Evolutionary conservation across 495 filamentous ascomycete genomes (phyloP).

Genomic region (Copromyces sp.): DNA sequence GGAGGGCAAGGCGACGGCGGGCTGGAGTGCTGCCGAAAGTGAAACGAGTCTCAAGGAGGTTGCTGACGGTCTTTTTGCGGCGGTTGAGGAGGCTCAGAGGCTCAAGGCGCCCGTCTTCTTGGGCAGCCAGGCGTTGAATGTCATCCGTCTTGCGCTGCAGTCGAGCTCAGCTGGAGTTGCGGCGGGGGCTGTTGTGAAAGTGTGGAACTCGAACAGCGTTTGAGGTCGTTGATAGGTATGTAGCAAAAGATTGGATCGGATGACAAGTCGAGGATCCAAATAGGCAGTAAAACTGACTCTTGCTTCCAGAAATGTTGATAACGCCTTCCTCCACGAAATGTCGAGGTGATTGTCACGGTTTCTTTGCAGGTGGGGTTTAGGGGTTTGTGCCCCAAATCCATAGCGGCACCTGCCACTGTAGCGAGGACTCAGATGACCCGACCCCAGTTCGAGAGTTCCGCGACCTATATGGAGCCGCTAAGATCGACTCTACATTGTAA

Average conservation of each 20-base stretch:
- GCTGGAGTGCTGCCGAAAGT: conserved; percentile 3
- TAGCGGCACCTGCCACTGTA: not conserved
- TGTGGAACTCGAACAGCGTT: conserved; percentile 18
- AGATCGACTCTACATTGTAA: too few relatives aligned
- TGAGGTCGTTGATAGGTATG: not conserved
- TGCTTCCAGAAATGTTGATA: not conserved
- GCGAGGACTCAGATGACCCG: too few relatives aligned
- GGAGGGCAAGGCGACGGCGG: conserved; percentile 12
- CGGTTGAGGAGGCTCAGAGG: conserved; percentile 41
- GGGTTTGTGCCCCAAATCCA: not conserved
- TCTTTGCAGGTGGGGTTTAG: not conserved
- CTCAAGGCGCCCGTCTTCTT: conserved; percentile 32
- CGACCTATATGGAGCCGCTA: too few relatives aligned
- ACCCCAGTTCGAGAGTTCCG: too few relatives aligned
- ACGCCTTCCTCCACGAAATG: too few relatives aligned
- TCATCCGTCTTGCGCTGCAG: conserved; percentile 22
- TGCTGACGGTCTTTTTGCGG: conserved; percentile 36
- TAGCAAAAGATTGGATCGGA: not conserved
- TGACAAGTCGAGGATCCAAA: not conserved
- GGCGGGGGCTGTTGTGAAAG: conserved; percentile 25
- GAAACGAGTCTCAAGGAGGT: conserved; percentile 28
- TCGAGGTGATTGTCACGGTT: not conserved
- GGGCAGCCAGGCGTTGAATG: conserved; percentile 27
- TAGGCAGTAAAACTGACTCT: not conserved
- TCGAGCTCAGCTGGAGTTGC: conserved; percentile 7